Evolutionary conservation across 495 filamentous ascomycete species (phyloP).

Genomic region (Chaetomidium leptoderma): DNA sequence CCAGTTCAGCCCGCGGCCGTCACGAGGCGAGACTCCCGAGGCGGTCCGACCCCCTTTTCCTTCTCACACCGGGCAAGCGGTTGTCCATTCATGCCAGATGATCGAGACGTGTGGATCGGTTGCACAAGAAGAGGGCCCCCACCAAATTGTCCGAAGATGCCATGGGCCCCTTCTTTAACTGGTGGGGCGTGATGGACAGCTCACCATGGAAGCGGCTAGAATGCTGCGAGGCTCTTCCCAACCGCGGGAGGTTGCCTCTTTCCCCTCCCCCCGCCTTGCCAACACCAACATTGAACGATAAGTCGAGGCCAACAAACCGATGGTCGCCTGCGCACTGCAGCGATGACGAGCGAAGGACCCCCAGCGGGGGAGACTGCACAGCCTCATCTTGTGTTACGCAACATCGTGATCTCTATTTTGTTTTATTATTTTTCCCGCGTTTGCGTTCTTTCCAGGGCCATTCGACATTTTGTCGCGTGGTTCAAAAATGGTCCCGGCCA

Average conservation of each 20-base stretch:
- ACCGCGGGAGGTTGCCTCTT: not conserved
- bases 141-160: conserved; percentile 4
- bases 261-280: not conserved
- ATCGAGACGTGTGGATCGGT: not conserved
- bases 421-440: conserved; percentile 1
- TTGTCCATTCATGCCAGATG: not conserved
- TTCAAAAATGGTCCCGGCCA: conserved; percentile 1
- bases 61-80: not conserved
- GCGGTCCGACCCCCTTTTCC: not conserved
- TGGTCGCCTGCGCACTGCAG: not conserved
- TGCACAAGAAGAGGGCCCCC: not conserved
- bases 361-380: not conserved
- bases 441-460: not conserved
- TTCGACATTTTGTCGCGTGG: not conserved
- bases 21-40: conserved; percentile 13
- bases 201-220: conserved; percentile 28
- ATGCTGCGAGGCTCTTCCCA: conserved; percentile 13
- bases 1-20: not conserved
- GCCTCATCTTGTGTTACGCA: not conserved
- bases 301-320: not conserved
- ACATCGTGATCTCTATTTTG: not conserved
- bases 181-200: conserved; percentile 15
- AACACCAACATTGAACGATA: too few species aligned
- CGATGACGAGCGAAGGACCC: conserved; percentile 2
- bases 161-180: not conserved